phyloP scores from a whole-genome alignment of 2,329 filamentous ascomycete genomes.

The Cercospora zeina region DNA sequence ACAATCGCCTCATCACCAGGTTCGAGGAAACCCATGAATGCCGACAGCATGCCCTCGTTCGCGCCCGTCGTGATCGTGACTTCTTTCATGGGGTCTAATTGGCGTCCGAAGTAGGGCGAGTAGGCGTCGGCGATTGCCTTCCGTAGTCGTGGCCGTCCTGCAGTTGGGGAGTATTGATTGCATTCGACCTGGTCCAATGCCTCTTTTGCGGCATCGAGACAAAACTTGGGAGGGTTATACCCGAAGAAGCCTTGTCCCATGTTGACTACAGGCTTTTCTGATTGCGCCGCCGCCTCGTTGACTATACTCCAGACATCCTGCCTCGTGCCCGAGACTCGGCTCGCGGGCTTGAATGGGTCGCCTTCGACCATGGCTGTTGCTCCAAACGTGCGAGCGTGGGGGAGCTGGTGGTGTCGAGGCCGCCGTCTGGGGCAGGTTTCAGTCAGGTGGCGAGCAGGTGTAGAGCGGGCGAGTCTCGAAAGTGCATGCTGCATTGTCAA shows the following conservation, averaged over 20 bases:
- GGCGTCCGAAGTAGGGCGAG: slow-evolving; percentile 80
- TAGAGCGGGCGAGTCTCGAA: background rate
- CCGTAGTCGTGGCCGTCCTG: slow-evolving; percentile 84
- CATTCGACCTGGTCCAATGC: slow-evolving; percentile 90
- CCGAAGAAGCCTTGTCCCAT: slow-evolving; percentile 79
- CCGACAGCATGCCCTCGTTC: slow-evolving; percentile 91
- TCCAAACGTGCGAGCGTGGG: slow-evolving; percentile 26
- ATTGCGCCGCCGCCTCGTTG: slow-evolving; percentile 65
- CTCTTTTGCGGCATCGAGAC: slow-evolving; percentile 85
- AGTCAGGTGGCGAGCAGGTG: background rate
- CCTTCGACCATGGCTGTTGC: slow-evolving; percentile 33
- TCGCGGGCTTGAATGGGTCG: slow-evolving; percentile 54
- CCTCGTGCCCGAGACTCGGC: slow-evolving; percentile 55
- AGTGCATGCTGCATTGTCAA: slow-evolving; percentile 14
- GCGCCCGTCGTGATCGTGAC: slow-evolving; percentile 92
- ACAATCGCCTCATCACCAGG: slow-evolving; percentile 93
- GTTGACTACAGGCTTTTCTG: slow-evolving; percentile 66
- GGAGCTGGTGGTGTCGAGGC: background rate
- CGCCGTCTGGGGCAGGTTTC: background rate
- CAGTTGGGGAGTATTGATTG: slow-evolving; percentile 97
- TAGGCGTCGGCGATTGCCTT: slow-evolving; percentile 94
- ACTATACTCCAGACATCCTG: slow-evolving; percentile 67
- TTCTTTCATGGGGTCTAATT: slow-evolving; percentile 83
- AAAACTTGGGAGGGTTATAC: slow-evolving; percentile 90
- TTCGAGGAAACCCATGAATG: slow-evolving; percentile 97